These are phyloP conservation scores for Erodium chrysanthum DNA, from an alignment of 441 rosid genomes.

Conservation along the genomic window DNA sequence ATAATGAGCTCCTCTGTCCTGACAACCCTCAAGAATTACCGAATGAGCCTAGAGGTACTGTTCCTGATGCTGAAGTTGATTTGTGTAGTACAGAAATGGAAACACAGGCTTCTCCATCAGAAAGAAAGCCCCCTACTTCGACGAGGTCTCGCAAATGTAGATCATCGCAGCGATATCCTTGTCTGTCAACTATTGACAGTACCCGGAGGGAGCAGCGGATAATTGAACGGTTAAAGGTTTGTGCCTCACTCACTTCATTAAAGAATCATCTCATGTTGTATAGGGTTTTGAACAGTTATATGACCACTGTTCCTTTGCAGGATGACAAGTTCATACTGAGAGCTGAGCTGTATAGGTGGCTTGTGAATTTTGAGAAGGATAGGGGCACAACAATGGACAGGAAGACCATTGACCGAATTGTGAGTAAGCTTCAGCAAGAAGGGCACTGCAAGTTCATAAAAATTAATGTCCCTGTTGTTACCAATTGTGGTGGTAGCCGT, in stretches of 20 bases:
- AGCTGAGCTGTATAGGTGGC: constrained; percentile 79
- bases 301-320: constrained; percentile 35
- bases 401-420: constrained; percentile 65
- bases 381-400: constrained; percentile 65
- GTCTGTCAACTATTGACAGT: constrained; percentile 49
- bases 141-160: constrained; percentile 30
- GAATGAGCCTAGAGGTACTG: constrained; percentile 27
- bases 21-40: constrained; percentile 30
- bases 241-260: constrained; percentile 17
- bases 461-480: constrained; percentile 59
- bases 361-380: constrained; percentile 69
- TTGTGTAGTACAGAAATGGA: constrained; percentile 23
- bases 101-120: constrained; percentile 30
- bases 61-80: constrained; percentile 29
- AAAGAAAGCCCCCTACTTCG: constrained; percentile 24
- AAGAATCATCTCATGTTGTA: constrained; percentile 10
- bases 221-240: constrained; percentile 67
- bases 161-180: constrained; percentile 32
- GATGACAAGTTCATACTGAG: constrained; percentile 70
- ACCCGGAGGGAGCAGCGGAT: constrained; percentile 80
- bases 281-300: neutral
- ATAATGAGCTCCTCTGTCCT: constrained; percentile 25
- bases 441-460: constrained; percentile 64
- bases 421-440: constrained; percentile 71
- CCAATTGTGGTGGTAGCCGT: constrained; percentile 70